phyloP scores from a whole-genome alignment of 2,329 filamentous ascomycete genomes.

The Teratosphaeria viscida region DNA sequence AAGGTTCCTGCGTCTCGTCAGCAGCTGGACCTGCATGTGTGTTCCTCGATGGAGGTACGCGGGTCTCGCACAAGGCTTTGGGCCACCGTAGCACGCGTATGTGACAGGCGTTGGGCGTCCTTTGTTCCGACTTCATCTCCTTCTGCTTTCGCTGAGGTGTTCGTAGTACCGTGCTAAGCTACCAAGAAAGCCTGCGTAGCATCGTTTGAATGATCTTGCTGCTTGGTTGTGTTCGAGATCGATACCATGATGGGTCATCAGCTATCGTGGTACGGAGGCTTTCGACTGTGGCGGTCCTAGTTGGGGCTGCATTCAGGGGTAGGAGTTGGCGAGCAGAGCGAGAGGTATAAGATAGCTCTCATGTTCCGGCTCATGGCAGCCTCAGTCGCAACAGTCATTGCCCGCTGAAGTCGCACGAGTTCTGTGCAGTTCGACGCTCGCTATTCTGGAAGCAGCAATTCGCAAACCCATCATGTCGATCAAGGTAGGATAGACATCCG shows the following conservation, averaged over 20 bases:
- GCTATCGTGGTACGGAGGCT: not conserved
- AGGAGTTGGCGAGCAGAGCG: not conserved
- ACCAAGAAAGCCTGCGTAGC: not conserved
- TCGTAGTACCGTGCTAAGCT: not conserved
- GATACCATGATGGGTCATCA: not conserved
- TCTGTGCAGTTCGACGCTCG: not conserved
- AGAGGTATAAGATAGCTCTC: not conserved
- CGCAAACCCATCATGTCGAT: not conserved
- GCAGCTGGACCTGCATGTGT: not conserved
- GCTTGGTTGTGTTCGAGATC: not conserved
- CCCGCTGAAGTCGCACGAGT: not conserved
- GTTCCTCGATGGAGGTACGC: not conserved
- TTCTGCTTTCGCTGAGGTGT: not conserved
- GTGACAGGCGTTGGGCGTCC: not conserved
- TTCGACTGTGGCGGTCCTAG: not conserved
- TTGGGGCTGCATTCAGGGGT: not conserved
- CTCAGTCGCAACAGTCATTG: not conserved
- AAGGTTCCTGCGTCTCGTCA: not conserved
- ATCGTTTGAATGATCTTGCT: not conserved
- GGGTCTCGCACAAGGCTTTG: not conserved
- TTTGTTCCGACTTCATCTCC: not conserved
- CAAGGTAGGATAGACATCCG: not conserved
- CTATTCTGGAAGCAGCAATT: not conserved
- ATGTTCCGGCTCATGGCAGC: not conserved
- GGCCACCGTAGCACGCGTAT: not conserved